Evolutionary conservation across 768 basidiomycete genomes (phyloP).

Genomic region (Tulasnella sp.): DNA sequence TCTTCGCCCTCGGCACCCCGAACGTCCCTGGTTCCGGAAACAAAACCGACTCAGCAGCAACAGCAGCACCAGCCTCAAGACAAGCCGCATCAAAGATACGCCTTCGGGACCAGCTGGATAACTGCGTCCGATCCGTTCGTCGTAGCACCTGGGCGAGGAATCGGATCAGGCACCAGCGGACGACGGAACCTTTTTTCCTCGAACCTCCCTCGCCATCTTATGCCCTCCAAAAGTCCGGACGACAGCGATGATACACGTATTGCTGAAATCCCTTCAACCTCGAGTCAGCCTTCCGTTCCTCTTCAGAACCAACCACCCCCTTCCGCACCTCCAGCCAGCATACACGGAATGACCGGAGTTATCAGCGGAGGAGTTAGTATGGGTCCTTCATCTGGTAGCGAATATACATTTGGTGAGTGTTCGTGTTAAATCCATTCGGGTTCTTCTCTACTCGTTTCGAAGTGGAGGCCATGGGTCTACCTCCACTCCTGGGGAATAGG

Average conservation of each 20-base stretch:
- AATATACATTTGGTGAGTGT: neutral
- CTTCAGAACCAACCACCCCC: neutral
- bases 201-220: neutral
- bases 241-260: neutral
- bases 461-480: no score
- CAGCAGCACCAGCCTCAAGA: no score
- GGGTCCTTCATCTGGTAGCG: neutral
- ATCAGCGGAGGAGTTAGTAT: constrained; percentile 1
- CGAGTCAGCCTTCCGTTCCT: neutral
- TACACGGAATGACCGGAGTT: neutral
- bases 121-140: neutral
- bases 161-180: neutral
- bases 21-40: neutral
- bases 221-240: neutral
- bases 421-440: no score
- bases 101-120: neutral
- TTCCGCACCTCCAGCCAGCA: neutral
- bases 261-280: neutral
- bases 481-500: no score
- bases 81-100: neutral
- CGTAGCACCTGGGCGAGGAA: neutral
- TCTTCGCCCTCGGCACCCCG: neutral
- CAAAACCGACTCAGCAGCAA: neutral
- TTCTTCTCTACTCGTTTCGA: neutral
- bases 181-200: neutral